These are phyloP conservation scores for Plasmodium knowlesi DNA, from an alignment of 169 alveolate species.

Conservation along the genomic window DNA sequence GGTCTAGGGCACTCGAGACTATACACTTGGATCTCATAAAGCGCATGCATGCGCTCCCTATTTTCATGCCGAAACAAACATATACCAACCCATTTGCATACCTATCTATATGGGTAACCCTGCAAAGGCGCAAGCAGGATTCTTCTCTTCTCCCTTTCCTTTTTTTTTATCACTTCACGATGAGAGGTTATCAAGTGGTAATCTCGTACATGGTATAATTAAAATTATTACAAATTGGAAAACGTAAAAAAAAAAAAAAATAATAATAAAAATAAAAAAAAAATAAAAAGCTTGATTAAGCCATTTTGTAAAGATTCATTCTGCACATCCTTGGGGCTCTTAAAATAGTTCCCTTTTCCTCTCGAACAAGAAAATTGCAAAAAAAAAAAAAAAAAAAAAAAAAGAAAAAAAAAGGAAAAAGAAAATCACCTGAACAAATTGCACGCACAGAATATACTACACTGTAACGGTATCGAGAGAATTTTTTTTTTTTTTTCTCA, in stretches of 20 bases:
- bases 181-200: background rate
- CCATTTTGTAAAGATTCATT: background rate
- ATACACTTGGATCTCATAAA: background rate
- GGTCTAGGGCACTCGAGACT: background rate
- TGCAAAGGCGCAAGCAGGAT: background rate
- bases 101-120: background rate
- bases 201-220: background rate
- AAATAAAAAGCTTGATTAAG: background rate
- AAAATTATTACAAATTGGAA: background rate
- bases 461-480: background rate
- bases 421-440: background rate
- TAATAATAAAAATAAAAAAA: background rate
- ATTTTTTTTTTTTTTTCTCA: background rate
- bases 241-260: background rate
- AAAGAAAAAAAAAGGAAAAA: background rate
- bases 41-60: background rate
- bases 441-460: background rate
- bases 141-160: background rate
- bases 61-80: background rate
- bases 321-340: background rate
- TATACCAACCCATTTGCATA: background rate
- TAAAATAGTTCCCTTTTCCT: background rate
- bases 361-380: background rate
- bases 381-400: background rate
- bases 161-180: background rate